Evolutionary conservation across 352 stramenopile species (phyloP).

Genomic region (Pythium vanterpoolii): DNA sequence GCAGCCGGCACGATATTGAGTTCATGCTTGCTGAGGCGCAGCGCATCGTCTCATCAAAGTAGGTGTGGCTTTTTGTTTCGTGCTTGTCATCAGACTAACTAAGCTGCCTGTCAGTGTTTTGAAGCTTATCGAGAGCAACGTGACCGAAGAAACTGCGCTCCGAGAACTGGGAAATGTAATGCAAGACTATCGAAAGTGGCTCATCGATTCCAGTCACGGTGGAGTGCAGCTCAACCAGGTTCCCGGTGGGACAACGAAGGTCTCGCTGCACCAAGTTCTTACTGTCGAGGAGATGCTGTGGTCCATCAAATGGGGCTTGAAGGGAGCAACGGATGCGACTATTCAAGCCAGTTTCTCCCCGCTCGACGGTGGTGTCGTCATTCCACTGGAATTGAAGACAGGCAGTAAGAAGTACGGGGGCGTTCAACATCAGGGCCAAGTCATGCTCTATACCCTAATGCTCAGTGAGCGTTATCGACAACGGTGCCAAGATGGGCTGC

Average conservation of each 20-base stretch:
- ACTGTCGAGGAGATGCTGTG: constrained; percentile 85
- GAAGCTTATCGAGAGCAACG: constrained; percentile 57
- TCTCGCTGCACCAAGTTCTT: constrained; percentile 46
- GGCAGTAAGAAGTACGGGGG: constrained; percentile 61
- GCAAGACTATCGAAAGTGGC: constrained; percentile 53
- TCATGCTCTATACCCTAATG: constrained; percentile 88
- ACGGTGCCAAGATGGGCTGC: constrained; percentile 49
- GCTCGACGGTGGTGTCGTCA: constrained; percentile 23
- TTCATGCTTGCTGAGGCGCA: constrained; percentile 41
- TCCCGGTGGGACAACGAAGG: constrained; percentile 20
- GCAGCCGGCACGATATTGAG: constrained; percentile 27
- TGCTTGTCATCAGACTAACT: background rate
- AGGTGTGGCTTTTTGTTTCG: constrained; percentile 34
- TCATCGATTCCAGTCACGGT: constrained; percentile 28
- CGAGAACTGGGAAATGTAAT: constrained; percentile 55
- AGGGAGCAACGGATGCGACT: constrained; percentile 73
- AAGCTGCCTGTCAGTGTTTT: constrained; percentile 43
- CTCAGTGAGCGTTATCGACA: constrained; percentile 75
- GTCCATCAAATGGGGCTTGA: constrained; percentile 82
- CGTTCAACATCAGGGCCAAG: constrained; percentile 75
- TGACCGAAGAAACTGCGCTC: constrained; percentile 56
- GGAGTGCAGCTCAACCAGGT: constrained; percentile 39
- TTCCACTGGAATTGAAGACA: constrained; percentile 88
- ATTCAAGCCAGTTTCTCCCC: constrained; percentile 44
- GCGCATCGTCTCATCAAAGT: constrained; percentile 62